Evolutionary conservation across 768 basidiomycete genomes (phyloP).

Genomic region (Xerocomellus chrysenteron): DNA sequence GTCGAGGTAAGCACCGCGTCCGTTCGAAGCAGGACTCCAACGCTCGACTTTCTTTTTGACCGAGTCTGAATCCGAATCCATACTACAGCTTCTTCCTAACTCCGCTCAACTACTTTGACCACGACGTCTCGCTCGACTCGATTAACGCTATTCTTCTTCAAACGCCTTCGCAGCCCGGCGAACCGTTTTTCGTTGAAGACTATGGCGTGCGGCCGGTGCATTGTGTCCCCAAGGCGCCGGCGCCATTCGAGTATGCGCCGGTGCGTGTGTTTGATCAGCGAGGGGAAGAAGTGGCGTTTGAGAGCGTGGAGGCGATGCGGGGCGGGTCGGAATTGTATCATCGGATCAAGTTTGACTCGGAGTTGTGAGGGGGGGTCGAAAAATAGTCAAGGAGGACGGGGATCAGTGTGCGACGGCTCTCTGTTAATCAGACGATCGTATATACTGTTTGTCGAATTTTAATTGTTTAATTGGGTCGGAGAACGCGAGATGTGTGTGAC

Average conservation of each 20-base stretch:
- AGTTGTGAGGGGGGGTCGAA: conserved; percentile 7
- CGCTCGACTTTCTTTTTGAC: neutral
- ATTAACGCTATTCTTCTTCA: conserved; percentile 51
- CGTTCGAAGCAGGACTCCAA: neutral
- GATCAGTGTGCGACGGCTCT: too few relatives aligned
- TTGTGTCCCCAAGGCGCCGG: conserved; percentile 38
- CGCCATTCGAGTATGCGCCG: conserved; percentile 40
- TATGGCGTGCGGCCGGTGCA: conserved; percentile 47
- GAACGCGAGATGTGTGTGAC: too few relatives aligned
- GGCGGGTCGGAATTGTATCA: conserved; percentile 39
- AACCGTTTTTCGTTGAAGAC: conserved; percentile 46
- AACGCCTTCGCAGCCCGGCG: conserved; percentile 38
- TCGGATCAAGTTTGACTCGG: conserved; percentile 33
- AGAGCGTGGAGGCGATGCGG: conserved; percentile 40
- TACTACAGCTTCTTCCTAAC: conserved; percentile 50
- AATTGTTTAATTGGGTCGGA: too few relatives aligned
- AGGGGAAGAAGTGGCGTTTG: conserved; percentile 31
- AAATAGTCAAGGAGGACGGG: too few relatives aligned
- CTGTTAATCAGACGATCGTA: too few relatives aligned
- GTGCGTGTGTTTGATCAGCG: conserved; percentile 35
- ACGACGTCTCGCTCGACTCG: conserved; percentile 59
- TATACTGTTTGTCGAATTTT: too few relatives aligned
- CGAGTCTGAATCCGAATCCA: neutral
- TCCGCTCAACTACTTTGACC: conserved; percentile 66
- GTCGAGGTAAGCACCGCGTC: conserved; percentile 40